Conservation (phyloP, 495 filamentous ascomycete genomes). For the Thozetella sp. region DNA sequence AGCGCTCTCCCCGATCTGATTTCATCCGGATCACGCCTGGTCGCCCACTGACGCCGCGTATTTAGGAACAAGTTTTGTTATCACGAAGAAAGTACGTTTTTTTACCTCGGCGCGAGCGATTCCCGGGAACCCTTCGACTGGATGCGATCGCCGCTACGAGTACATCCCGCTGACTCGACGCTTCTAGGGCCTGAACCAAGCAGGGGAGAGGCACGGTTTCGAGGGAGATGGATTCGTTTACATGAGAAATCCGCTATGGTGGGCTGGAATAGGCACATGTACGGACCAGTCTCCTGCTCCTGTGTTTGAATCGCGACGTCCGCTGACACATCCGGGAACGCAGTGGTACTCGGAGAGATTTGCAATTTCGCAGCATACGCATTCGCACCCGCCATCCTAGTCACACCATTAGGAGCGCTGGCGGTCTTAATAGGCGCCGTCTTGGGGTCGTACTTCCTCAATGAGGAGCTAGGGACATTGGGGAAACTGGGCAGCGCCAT, state of each 20-base stretch:
- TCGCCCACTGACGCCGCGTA: conserved; percentile 22
- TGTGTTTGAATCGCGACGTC: conserved; percentile 10
- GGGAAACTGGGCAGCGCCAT: conserved; percentile 95
- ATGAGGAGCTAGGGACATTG: conserved; percentile 83
- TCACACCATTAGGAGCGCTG: conserved; percentile 90
- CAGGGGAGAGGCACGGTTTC: conserved; percentile 88
- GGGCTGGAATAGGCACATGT: conserved; percentile 89
- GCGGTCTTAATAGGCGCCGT: conserved; percentile 95
- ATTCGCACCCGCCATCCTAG: conserved; percentile 95
- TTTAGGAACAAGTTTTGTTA: conserved; percentile 86
- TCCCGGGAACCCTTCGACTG: not conserved
- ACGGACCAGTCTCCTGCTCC: conserved; percentile 29
- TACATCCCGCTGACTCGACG: conserved; percentile 24
- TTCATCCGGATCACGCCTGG: not conserved
- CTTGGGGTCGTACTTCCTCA: conserved; percentile 89
- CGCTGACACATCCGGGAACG: conserved; percentile 12
- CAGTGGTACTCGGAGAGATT: conserved; percentile 83
- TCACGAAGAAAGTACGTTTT: conserved; percentile 79
- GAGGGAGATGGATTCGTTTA: conserved; percentile 97
- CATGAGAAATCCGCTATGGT: conserved; percentile 90
- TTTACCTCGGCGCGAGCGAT: not conserved
- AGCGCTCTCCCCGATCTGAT: conserved; percentile 22
- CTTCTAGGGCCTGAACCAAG: conserved; percentile 80
- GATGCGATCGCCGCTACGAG: too few species aligned
- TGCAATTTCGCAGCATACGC: conserved; percentile 98